Conservation (phyloP, 2,329 filamentous ascomycete genomes). For the Fusarium penzigii region DNA sequence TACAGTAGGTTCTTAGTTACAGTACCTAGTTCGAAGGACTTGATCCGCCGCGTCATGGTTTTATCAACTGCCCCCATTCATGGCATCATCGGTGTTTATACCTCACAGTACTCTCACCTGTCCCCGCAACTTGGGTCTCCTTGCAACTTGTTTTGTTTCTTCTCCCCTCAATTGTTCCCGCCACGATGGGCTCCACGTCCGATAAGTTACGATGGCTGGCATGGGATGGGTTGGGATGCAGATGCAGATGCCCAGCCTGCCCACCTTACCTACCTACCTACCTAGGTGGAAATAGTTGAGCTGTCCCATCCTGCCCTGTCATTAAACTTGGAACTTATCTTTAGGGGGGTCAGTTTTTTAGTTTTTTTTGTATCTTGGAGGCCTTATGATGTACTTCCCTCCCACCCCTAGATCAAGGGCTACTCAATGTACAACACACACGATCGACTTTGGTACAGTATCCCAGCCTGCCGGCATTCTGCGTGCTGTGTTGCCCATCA, state of each 20-base stretch:
- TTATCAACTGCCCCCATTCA: slow-evolving; percentile 12
- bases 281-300: not conserved
- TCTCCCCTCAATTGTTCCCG: slow-evolving; percentile 23
- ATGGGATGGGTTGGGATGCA: not conserved
- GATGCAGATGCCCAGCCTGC: slow-evolving; percentile 24
- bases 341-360: not conserved
- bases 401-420: slow-evolving; percentile 3
- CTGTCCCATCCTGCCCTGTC: slow-evolving; percentile 12
- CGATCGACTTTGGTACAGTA: not conserved
- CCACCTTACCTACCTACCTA: not conserved
- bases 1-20: slow-evolving; percentile 5
- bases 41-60: slow-evolving; percentile 25
- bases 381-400: slow-evolving; percentile 14
- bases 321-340: slow-evolving; percentile 25
- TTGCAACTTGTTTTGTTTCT: slow-evolving; percentile 14
- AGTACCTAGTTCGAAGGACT: slow-evolving; percentile 5
- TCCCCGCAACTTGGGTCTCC: slow-evolving; percentile 30
- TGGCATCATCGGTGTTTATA: slow-evolving; percentile 23
- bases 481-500: slow-evolving; percentile 23
- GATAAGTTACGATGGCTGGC: not conserved
- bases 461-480: not conserved
- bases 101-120: slow-evolving; percentile 24
- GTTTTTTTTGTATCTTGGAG: slow-evolving; percentile 6
- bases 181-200: slow-evolving; percentile 16
- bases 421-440: not conserved